Percentiles rank a stretch among this genome's conserved stretches.
These are phyloP conservation scores for Ramaria rubella DNA, from an alignment of 768 basidiomycete genomes.

Conservation along the genomic window DNA sequence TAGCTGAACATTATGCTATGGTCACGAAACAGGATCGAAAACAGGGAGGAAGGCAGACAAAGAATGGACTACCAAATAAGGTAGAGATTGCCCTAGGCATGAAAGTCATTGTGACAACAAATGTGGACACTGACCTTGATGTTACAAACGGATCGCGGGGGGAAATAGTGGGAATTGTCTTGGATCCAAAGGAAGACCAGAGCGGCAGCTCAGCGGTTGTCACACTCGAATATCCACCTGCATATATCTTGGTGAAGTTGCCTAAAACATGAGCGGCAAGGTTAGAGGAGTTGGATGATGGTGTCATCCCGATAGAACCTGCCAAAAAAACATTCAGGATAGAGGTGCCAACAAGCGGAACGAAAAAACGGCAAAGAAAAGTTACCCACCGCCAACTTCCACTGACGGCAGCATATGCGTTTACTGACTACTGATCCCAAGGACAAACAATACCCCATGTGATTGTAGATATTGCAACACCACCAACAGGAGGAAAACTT, in stretches of 20 bases:
- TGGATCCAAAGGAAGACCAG: conserved; percentile 26
- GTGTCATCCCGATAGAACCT: conserved; percentile 29
- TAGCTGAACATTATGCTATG: conserved; percentile 8
- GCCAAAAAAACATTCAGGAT: conserved; percentile 17
- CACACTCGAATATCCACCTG: conserved; percentile 22
- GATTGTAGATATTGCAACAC: conserved; percentile 33
- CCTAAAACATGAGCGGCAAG: conserved; percentile 19
- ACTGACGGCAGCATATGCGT: conserved; percentile 33
- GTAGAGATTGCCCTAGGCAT: conserved; percentile 30
- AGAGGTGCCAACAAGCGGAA: conserved; percentile 4
- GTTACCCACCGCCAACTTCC: conserved; percentile 25
- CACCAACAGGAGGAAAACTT: conserved; percentile 25
- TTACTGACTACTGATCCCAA: conserved; percentile 38
- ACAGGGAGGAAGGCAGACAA: conserved; percentile 11
- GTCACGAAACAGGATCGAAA: conserved; percentile 2
- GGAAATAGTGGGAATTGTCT: conserved; percentile 25
- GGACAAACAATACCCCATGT: conserved; percentile 35
- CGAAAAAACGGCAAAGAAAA: conserved; percentile 3
- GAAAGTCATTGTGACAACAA: conserved; percentile 33
- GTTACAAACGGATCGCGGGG: conserved; percentile 38
- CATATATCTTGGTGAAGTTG: conserved; percentile 29
- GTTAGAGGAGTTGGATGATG: conserved; percentile 25
- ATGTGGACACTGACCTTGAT: conserved; percentile 33
- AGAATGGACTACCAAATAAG: conserved; percentile 14
- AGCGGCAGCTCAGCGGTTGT: conserved; percentile 14